phyloP scores from a whole-genome alignment of 1,284 basidiomycete genomes.

The Tilletia horrida region DNA sequence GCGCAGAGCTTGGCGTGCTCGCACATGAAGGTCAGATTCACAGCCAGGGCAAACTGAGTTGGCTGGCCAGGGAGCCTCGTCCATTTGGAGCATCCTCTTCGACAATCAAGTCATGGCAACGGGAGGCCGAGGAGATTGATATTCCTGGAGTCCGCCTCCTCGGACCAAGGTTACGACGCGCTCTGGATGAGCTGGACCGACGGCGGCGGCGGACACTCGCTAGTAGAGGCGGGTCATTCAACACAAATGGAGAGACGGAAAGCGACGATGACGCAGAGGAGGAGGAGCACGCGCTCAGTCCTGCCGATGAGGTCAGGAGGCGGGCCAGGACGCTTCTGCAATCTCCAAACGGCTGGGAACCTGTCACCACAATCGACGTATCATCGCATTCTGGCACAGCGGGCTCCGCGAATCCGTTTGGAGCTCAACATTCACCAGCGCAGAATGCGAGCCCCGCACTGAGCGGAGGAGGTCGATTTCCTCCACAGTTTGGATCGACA shows the following conservation, averaged over 20 bases:
- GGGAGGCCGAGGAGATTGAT: neutral
- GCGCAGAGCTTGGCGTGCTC: neutral
- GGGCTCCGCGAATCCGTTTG: too few species aligned
- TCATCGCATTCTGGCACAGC: neutral
- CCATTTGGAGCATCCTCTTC: neutral
- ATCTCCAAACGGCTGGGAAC: neutral
- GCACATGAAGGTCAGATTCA: neutral
- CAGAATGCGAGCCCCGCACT: too few species aligned
- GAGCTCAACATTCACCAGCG: too few species aligned
- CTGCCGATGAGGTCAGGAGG: slow-evolving; percentile 11
- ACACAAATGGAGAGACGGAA: neutral
- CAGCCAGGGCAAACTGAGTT: neutral
- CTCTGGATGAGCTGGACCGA: neutral
- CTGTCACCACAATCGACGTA: neutral
- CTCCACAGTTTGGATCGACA: too few species aligned
- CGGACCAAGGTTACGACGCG: neutral
- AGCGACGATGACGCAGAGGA: slow-evolving; percentile 1
- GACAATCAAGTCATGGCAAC: slow-evolving; percentile 4
- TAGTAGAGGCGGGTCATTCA: neutral
- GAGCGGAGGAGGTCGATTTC: too few species aligned
- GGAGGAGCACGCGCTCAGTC: neutral
- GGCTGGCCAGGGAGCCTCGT: neutral
- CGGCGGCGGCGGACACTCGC: neutral
- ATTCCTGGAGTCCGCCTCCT: slow-evolving; percentile 4
- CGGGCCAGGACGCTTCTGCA: neutral